A percentile compares a stretch with the other conserved stretches of the same genome.
These are phyloP conservation scores for Trichomonascaceae sp. DNA, from an alignment of 1,139 yeast genomes.

Conservation along the genomic window DNA sequence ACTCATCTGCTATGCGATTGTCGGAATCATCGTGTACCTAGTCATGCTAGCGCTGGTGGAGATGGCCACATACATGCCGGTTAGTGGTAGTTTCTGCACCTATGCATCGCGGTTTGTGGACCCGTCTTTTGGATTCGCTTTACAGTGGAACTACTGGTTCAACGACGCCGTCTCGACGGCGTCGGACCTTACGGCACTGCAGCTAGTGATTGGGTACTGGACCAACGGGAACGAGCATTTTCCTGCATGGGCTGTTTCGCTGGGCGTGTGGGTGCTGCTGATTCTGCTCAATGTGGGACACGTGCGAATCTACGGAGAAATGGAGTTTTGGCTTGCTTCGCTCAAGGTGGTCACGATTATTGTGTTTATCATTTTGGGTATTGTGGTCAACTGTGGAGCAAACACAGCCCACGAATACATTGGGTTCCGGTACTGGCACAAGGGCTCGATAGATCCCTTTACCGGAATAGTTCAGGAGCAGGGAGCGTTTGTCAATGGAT, in stretches of 20 bases:
- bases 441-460: no score
- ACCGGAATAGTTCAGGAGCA: no score
- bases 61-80: constrained; percentile 48
- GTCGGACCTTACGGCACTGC: constrained; percentile 47
- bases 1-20: constrained; percentile 35
- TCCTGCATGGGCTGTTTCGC: constrained; percentile 44
- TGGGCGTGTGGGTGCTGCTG: constrained; percentile 46
- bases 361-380: constrained; percentile 50
- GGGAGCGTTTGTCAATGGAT: constrained; percentile 47
- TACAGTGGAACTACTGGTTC: constrained; percentile 51
- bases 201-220: constrained; percentile 50
- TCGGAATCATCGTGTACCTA: constrained; percentile 39
- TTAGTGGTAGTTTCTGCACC: constrained; percentile 50
- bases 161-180: constrained; percentile 54
- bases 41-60: constrained; percentile 52
- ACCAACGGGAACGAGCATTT: constrained; percentile 25
- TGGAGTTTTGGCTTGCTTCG: constrained; percentile 55
- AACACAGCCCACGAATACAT: constrained; percentile 34
- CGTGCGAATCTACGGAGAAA: constrained; percentile 48
- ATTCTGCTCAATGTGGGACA: constrained; percentile 40
- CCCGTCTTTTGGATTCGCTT: constrained; percentile 50
- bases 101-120: constrained; percentile 48
- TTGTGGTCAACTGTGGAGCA: constrained; percentile 47
- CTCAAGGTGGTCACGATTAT: constrained; percentile 42
- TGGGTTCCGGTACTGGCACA: constrained; percentile 39